Conservation (phyloP, 75 land plant genomes). For the Pinus albicaulis region DNA sequence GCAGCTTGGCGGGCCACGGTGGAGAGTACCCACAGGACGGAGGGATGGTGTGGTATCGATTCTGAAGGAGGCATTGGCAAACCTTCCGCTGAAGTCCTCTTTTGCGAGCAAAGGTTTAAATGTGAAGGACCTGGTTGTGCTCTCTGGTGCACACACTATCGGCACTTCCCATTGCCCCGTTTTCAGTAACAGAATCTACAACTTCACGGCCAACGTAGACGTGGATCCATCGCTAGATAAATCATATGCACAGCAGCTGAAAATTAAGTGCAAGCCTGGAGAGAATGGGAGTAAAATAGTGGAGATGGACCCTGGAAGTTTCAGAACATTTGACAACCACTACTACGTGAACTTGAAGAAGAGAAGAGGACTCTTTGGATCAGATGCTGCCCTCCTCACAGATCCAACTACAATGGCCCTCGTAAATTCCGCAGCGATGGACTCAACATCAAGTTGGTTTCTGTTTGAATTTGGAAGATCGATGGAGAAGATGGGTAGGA, state of each 20-base stretch:
- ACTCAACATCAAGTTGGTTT: constrained; percentile 16
- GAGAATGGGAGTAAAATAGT: constrained; percentile 18
- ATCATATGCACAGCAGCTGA: constrained; percentile 15
- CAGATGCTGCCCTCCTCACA: constrained; percentile 43
- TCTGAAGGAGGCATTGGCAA: constrained; percentile 3
- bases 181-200: constrained; percentile 49
- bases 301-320: constrained; percentile 56
- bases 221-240: constrained; percentile 36
- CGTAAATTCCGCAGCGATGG: constrained; percentile 14
- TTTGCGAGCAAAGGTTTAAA: too few relatives aligned
- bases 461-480: constrained; percentile 44
- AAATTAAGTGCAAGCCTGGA: constrained; percentile 21
- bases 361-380: constrained; percentile 56
- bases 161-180: too few relatives aligned
- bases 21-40: constrained; percentile 65
- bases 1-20: constrained; percentile 59
- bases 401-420: constrained; percentile 35
- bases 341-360: constrained; percentile 54
- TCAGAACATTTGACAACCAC: constrained; percentile 47
- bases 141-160: too few relatives aligned
- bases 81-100: too few relatives aligned
- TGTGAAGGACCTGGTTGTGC: too few relatives aligned
- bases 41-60: constrained; percentile 57
- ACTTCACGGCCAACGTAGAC: constrained; percentile 28
- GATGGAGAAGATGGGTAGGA: constrained; percentile 53